phyloP scores from a whole-genome alignment of 495 filamentous ascomycete genomes.

The Apodospora peruviana region DNA sequence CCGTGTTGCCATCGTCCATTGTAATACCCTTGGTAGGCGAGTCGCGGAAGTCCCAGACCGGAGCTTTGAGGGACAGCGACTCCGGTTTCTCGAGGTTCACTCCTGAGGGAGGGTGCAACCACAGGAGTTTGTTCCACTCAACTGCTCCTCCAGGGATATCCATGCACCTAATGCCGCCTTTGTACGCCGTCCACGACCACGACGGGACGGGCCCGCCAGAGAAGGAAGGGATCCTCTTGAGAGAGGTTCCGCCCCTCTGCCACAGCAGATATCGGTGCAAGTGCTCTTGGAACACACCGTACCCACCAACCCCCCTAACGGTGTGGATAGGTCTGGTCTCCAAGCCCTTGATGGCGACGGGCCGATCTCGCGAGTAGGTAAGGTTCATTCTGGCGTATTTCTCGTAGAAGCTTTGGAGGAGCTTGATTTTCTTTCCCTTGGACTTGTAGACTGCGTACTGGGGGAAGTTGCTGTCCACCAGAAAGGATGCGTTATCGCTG shows the following conservation, averaged over 20 bases:
- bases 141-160: background rate
- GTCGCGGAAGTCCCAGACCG: background rate
- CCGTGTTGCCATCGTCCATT: background rate
- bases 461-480: conserved; percentile 12
- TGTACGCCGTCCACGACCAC: conserved; percentile 25
- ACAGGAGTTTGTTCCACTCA: background rate
- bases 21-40: background rate
- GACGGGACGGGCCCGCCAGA: conserved; percentile 16
- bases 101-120: background rate
- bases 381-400: conserved; percentile 17
- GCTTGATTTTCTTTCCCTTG: conserved; percentile 18
- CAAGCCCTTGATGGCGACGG: conserved; percentile 19
- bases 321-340: conserved; percentile 13
- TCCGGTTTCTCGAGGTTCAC: background rate
- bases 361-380: conserved; percentile 11
- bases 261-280: conserved; percentile 14
- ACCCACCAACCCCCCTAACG: conserved; percentile 11
- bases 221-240: conserved; percentile 6
- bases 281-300: conserved; percentile 13
- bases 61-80: background rate
- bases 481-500: conserved; percentile 13
- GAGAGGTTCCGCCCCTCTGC: conserved; percentile 6
- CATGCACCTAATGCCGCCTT: conserved; percentile 14
- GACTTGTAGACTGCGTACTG: conserved; percentile 3
- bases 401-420: conserved; percentile 18